Evolutionary conservation across 192 early-diverging fungal species (phyloP).

Genomic region (Entomortierella lignicola): DNA sequence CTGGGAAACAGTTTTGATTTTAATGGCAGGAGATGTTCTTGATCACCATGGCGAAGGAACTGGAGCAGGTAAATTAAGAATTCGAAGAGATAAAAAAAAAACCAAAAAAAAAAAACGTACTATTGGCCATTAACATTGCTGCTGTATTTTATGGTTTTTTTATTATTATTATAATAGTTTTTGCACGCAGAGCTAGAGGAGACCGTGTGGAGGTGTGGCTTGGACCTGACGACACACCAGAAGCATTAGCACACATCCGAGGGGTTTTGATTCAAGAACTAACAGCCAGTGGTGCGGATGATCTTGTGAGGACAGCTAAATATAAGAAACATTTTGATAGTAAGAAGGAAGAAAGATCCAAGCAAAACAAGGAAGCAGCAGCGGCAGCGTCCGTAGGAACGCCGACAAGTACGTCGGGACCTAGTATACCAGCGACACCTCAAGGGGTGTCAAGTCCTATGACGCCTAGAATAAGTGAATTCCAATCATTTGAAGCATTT

Average conservation of each 20-base stretch:
- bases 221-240: slow-evolving; percentile 42
- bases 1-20: slow-evolving; percentile 58
- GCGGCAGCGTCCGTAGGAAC: slow-evolving; percentile 1
- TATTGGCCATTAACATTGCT: no score
- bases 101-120: no score
- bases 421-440: background rate
- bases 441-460: slow-evolving; percentile 16
- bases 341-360: slow-evolving; percentile 25
- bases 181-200: slow-evolving; percentile 52
- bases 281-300: slow-evolving; percentile 38
- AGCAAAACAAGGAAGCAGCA: slow-evolving; percentile 14
- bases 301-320: slow-evolving; percentile 38
- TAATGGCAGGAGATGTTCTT: slow-evolving; percentile 60
- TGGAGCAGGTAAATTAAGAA: slow-evolving; percentile 49
- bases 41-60: slow-evolving; percentile 45
- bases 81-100: no score
- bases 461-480: slow-evolving; percentile 8
- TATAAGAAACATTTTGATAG: slow-evolving; percentile 56
- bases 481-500: slow-evolving; percentile 27
- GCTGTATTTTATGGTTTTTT: background rate
- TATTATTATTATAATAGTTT: slow-evolving; percentile 14
- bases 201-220: slow-evolving; percentile 67
- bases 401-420: background rate
- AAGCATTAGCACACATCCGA: slow-evolving; percentile 47
- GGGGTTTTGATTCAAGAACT: slow-evolving; percentile 43